phyloP scores from a whole-genome alignment of 495 filamentous ascomycete species.

The Neohortaea acidophila region DNA sequence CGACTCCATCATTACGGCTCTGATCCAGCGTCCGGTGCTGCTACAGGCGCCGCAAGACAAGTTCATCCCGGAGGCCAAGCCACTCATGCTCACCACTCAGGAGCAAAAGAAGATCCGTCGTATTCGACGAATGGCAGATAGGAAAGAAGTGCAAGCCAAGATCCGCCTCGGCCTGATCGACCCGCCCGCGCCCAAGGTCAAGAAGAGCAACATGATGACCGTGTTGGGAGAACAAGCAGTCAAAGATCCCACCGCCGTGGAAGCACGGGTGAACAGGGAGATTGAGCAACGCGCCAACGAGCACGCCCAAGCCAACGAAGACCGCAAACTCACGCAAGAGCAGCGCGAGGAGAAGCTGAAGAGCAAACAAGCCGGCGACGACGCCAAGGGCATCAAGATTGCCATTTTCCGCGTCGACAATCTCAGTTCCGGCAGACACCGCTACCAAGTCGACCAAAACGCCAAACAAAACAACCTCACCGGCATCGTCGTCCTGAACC shows the following conservation, averaged over 20 bases:
- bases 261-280: constrained; percentile 80
- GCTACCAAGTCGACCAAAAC: constrained; percentile 83
- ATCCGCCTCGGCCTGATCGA: constrained; percentile 78
- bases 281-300: constrained; percentile 68
- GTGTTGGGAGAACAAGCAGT: constrained; percentile 95
- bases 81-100: constrained; percentile 80
- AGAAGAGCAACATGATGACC: constrained; percentile 90
- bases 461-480: constrained; percentile 75
- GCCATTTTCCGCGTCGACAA: constrained; percentile 79
- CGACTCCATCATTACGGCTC: constrained; percentile 74
- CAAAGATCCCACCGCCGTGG: constrained; percentile 92
- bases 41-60: constrained; percentile 84
- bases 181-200: constrained; percentile 84
- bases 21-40: constrained; percentile 87
- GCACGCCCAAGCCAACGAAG: constrained; percentile 68
- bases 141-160: constrained; percentile 94
- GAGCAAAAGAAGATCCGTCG: constrained; percentile 86
- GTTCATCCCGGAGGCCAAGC: constrained; percentile 60
- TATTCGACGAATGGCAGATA: constrained; percentile 74
- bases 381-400: constrained; percentile 64
- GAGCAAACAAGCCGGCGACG: constrained; percentile 72
- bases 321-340: constrained; percentile 82
- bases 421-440: constrained; percentile 76
- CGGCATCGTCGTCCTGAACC: constrained; percentile 78
- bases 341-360: constrained; percentile 73